Percentiles rank a stretch among this genome's conserved stretches.
phyloP scores from a whole-genome alignment of 768 basidiomycete genomes.

The Termitomyces sp. region DNA sequence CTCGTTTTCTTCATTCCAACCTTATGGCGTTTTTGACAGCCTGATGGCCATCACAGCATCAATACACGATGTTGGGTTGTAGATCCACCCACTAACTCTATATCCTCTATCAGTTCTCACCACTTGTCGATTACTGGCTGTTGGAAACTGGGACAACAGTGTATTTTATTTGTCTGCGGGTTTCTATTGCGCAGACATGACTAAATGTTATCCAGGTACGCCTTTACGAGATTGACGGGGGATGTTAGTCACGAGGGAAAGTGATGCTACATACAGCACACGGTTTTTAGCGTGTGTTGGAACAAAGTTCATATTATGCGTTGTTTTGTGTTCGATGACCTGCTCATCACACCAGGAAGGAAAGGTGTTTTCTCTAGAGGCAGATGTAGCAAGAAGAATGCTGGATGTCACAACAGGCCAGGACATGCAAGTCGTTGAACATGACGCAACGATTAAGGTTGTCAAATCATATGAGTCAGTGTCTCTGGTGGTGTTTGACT shows the following conservation, averaged over 20 bases:
- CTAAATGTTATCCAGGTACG: constrained; percentile 53
- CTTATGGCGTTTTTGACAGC: not conserved
- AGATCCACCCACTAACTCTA: constrained; percentile 79
- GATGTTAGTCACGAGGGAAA: constrained; percentile 79
- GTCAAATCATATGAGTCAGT: too few species aligned
- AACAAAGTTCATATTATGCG: constrained; percentile 55
- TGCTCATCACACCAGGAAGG: constrained; percentile 54
- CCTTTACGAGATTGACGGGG: constrained; percentile 81
- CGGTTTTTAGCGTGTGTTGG: constrained; percentile 87
- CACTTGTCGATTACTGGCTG: constrained; percentile 80
- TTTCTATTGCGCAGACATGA: not conserved
- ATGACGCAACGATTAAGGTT: constrained; percentile 83
- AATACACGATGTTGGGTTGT: constrained; percentile 69
- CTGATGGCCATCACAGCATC: not conserved
- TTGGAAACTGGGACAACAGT: constrained; percentile 91
- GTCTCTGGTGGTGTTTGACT: too few species aligned
- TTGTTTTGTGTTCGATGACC: not conserved
- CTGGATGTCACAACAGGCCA: constrained; percentile 84
- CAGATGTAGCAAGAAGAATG: constrained; percentile 89
- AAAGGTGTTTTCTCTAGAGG: constrained; percentile 86
- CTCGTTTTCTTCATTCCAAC: not conserved
- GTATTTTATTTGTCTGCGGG: constrained; percentile 33
- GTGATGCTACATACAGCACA: constrained; percentile 92
- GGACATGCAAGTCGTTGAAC: constrained; percentile 77
- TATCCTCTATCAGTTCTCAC: constrained; percentile 82